Conservation (phyloP, 192 early-diverging fungal species). For the Pilaira anomala region DNA sequence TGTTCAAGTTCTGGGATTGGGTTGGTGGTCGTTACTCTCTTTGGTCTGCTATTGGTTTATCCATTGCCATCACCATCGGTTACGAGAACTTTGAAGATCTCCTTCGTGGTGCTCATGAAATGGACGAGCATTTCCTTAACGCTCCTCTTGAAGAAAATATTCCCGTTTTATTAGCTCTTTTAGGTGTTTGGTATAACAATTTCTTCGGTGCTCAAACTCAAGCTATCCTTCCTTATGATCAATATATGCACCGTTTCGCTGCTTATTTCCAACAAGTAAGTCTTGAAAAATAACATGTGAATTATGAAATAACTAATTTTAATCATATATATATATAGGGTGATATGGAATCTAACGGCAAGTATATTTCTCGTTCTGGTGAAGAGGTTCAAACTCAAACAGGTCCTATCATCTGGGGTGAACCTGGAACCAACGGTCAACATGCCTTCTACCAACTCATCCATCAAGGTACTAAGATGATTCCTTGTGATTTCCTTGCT, state of each 20-base stretch:
- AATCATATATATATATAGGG: slow-evolving; percentile 56
- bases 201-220: slow-evolving; percentile 93
- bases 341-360: slow-evolving; percentile 99
- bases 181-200: slow-evolving; percentile 99
- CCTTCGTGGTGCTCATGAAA: slow-evolving; percentile 87
- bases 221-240: slow-evolving; percentile 97
- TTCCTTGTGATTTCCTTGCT: slow-evolving; percentile 95
- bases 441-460: slow-evolving; percentile 99
- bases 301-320: neutral
- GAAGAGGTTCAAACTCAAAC: slow-evolving; percentile 78
- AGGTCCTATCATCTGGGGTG: slow-evolving; percentile 98
- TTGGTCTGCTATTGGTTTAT: slow-evolving; percentile 99
- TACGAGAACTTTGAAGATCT: slow-evolving; percentile 92
- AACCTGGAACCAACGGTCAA: slow-evolving; percentile 99
- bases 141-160: slow-evolving; percentile 92
- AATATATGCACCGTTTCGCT: slow-evolving; percentile 96
- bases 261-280: slow-evolving; percentile 96
- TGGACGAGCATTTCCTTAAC: slow-evolving; percentile 94
- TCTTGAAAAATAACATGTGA: neutral
- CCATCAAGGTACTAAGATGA: slow-evolving; percentile 97
- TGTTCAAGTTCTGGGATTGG: slow-evolving; percentile 99
- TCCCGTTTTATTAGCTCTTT: slow-evolving; percentile 81
- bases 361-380: slow-evolving; percentile 85
- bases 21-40: slow-evolving; percentile 98
- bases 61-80: slow-evolving; percentile 93